Evolutionary conservation across 2,329 filamentous ascomycete species (phyloP).

Genomic region (Colletotrichum filicis): DNA sequence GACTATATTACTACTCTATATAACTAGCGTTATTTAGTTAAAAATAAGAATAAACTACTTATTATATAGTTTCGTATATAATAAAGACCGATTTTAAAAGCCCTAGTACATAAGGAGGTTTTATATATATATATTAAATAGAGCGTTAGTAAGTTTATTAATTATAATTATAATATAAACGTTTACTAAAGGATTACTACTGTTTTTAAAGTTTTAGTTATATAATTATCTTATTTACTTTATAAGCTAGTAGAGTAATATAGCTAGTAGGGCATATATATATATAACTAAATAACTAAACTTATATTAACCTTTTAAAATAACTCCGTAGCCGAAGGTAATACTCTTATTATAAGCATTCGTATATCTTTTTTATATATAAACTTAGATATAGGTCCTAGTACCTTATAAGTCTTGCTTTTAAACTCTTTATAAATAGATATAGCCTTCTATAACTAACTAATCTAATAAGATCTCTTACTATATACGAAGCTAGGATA

Average conservation of each 20-base stretch:
- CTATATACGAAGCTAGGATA: no score
- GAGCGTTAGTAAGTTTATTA: conserved; percentile 28
- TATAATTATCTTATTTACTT: conserved; percentile 10
- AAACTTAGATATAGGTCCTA: no score
- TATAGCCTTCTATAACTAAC: no score
- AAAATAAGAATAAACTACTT: neutral
- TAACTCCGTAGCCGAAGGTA: conserved; percentile 42
- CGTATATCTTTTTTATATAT: no score
- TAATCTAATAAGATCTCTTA: no score
- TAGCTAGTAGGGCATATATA: conserved; percentile 43
- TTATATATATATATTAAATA: conserved; percentile 37
- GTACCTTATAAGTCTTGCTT: no score
- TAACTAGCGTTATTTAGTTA: conserved; percentile 35
- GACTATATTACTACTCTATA: conserved; percentile 38
- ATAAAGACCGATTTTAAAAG: conserved; percentile 39
- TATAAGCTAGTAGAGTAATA: conserved; percentile 41
- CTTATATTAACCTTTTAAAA: conserved; percentile 35
- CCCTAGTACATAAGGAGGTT: conserved; percentile 35
- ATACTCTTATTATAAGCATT: conserved; percentile 41
- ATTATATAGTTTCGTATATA: conserved; percentile 40
- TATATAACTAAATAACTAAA: conserved; percentile 41
- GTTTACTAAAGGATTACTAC: conserved; percentile 25
- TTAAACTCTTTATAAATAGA: no score
- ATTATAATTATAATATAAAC: neutral
- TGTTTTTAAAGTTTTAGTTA: conserved; percentile 29